Evolutionary conservation across 2,329 filamentous ascomycete genomes (phyloP).

Genomic region (Cephalotrichum gorgonifer): DNA sequence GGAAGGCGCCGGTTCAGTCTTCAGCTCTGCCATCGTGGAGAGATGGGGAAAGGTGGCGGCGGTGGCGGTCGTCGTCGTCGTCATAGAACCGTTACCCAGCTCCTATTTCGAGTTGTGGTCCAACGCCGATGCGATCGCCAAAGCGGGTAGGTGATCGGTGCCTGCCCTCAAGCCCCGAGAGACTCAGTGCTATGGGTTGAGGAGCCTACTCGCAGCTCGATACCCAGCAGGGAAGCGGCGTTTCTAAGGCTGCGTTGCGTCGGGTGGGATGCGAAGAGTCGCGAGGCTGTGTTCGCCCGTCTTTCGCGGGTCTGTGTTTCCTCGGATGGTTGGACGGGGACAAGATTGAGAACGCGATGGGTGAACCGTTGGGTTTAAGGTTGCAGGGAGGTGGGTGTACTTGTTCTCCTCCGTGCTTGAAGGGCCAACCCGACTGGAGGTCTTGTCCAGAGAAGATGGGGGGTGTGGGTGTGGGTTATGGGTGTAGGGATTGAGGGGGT

Average conservation of each 20-base stretch:
- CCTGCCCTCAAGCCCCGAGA: background rate
- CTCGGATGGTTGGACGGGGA: constrained; percentile 2
- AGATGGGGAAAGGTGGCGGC: constrained; percentile 52
- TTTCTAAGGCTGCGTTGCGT: background rate
- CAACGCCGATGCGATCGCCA: background rate
- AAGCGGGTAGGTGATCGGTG: background rate
- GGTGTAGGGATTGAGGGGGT: background rate
- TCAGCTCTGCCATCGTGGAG: constrained; percentile 54
- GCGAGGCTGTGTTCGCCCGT: background rate
- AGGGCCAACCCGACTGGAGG: background rate
- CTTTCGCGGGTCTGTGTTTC: background rate
- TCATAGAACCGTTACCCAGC: constrained; percentile 44
- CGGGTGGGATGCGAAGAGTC: background rate
- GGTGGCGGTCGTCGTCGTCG: constrained; percentile 32
- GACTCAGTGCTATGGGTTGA: background rate
- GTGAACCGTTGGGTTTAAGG: constrained; percentile 17
- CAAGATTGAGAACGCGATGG: constrained; percentile 14
- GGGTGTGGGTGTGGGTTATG: no score
- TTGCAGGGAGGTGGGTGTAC: constrained; percentile 36
- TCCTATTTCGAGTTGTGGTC: background rate
- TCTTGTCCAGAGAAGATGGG: background rate
- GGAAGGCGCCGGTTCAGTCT: constrained; percentile 46
- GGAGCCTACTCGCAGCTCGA: no score
- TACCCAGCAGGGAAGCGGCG: background rate
- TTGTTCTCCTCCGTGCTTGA: constrained; percentile 24